phyloP scores from a whole-genome alignment of 2,329 filamentous ascomycete genomes.

The Pestalotiopsis sp. region DNA sequence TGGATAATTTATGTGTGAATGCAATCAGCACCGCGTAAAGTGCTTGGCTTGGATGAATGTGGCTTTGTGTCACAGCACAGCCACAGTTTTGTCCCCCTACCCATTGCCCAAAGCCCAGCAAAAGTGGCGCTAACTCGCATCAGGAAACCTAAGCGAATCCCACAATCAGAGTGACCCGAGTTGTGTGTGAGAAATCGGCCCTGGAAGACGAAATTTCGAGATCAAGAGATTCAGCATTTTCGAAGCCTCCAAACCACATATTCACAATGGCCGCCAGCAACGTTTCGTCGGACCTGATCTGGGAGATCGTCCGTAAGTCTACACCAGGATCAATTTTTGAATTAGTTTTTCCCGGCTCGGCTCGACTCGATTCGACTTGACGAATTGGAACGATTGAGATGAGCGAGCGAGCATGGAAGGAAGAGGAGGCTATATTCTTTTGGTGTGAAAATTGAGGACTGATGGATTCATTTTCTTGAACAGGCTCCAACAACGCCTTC shows the following conservation, averaged over 20 bases:
- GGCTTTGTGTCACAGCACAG: not conserved
- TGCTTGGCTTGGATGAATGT: not conserved
- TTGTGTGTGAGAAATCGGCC: constrained; percentile 4
- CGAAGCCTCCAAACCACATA: constrained; percentile 34
- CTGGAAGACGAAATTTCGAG: constrained; percentile 7
- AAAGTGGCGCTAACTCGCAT: not conserved
- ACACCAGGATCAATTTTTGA: not conserved
- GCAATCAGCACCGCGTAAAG: not conserved
- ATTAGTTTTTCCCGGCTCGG: not conserved
- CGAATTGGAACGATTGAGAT: not conserved
- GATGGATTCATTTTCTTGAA: not conserved
- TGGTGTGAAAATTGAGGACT: not conserved
- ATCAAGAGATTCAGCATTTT: constrained; percentile 1
- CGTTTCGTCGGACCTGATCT: constrained; percentile 88
- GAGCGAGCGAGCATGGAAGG: constrained; percentile 1
- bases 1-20: constrained; percentile 1
- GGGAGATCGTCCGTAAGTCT: constrained; percentile 90
- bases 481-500: constrained; percentile 86
- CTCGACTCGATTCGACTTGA: not conserved
- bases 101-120: not conserved
- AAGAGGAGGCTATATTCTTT: not conserved
- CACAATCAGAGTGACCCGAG: constrained; percentile 6
- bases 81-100: not conserved
- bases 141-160: constrained; percentile 12
- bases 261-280: constrained; percentile 61